These are phyloP conservation scores for Phytophthora europaea DNA, from an alignment of 352 stramenopile species.

Conservation along the genomic window DNA sequence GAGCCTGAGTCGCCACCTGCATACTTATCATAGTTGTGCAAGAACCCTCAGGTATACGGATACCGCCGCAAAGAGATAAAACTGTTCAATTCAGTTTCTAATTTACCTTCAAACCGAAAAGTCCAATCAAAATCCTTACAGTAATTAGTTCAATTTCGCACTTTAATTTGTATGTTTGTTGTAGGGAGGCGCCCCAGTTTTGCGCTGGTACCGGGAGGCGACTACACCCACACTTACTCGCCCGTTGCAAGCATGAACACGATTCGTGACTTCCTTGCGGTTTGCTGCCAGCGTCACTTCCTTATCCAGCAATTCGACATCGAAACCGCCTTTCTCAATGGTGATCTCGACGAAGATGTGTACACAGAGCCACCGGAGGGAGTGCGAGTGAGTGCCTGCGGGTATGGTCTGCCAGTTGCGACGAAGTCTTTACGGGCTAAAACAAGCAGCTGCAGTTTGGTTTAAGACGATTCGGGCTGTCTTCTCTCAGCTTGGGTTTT, in stretches of 20 bases:
- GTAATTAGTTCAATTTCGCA: too few species aligned
- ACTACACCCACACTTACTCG: constrained; percentile 41
- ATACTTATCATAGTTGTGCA: too few species aligned
- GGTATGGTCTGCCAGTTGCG: constrained; percentile 33
- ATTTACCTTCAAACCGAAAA: too few species aligned
- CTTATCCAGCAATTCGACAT: constrained; percentile 38
- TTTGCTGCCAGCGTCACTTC: constrained; percentile 24
- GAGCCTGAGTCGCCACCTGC: too few species aligned
- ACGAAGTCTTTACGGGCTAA: constrained; percentile 45
- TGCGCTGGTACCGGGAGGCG: too few species aligned
- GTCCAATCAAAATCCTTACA: too few species aligned
- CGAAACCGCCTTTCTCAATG: constrained; percentile 51
- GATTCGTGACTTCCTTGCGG: constrained; percentile 32
- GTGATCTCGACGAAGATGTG: constrained; percentile 35
- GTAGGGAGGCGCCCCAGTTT: too few species aligned
- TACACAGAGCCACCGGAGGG: constrained; percentile 37
- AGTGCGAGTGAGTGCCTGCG: constrained; percentile 3
- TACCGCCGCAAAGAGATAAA: too few species aligned
- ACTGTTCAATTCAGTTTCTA: too few species aligned
- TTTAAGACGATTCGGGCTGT: constrained; percentile 34
- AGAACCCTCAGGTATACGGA: too few species aligned
- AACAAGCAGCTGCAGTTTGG: constrained; percentile 44
- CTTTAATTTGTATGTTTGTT: too few species aligned
- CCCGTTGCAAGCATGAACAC: constrained; percentile 35
- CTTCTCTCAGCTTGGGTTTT: constrained; percentile 12